phyloP scores from a whole-genome alignment of 2,329 filamentous ascomycete genomes.

The Monosporascus sp. region DNA sequence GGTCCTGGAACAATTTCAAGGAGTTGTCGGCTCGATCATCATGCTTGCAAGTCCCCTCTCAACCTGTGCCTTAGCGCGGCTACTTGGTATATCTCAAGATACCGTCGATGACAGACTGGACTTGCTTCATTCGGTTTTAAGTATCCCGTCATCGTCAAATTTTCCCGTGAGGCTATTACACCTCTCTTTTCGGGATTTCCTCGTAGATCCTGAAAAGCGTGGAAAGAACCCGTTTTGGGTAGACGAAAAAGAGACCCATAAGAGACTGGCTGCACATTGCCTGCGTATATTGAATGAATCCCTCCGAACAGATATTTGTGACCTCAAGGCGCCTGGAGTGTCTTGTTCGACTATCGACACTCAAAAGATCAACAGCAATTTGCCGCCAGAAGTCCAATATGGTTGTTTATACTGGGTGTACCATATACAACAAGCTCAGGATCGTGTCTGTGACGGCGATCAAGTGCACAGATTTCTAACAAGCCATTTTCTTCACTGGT shows the following conservation, averaged over 20 bases:
- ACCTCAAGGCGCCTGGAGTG: not conserved
- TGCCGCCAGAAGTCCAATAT: slow-evolving; percentile 18
- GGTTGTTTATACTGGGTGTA: slow-evolving; percentile 26
- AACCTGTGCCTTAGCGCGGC: not conserved
- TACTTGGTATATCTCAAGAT: slow-evolving; percentile 2
- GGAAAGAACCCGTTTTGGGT: slow-evolving; percentile 27
- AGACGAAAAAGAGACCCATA: slow-evolving; percentile 28
- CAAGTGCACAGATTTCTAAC: slow-evolving; percentile 22
- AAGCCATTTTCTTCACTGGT: slow-evolving; percentile 28
- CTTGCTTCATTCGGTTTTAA: slow-evolving; percentile 30
- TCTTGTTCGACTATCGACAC: not conserved
- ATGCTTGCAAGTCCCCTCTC: slow-evolving; percentile 15
- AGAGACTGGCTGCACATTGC: slow-evolving; percentile 27
- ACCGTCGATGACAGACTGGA: slow-evolving; percentile 18
- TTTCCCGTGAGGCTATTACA: slow-evolving; percentile 26
- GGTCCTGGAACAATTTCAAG: slow-evolving; percentile 19
- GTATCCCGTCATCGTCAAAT: slow-evolving; percentile 17
- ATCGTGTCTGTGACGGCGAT: slow-evolving; percentile 19
- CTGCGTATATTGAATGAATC: slow-evolving; percentile 26
- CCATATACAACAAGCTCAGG: slow-evolving; percentile 17
- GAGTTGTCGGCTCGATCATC: slow-evolving; percentile 27
- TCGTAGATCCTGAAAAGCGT: slow-evolving; percentile 23
- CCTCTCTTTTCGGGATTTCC: slow-evolving; percentile 34
- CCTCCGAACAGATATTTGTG: slow-evolving; percentile 32
- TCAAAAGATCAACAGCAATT: not conserved